Base-by-base conservation (phyloP, 495 filamentous ascomycete genomes). In the Lophium mytilinum region DNA sequence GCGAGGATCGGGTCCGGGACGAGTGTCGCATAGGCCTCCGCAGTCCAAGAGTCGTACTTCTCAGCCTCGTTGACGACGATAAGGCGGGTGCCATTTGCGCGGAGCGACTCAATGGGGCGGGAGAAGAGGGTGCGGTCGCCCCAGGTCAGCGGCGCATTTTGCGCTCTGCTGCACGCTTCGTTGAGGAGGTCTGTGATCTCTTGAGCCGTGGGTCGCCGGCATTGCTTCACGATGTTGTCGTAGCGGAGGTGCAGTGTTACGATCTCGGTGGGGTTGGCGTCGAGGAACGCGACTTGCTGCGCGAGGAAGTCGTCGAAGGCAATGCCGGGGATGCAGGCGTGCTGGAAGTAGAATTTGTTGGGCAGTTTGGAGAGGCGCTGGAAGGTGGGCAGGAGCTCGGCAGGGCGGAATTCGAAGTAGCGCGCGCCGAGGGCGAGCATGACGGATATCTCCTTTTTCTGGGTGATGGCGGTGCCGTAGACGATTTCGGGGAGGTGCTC, bases 391-490 rank as follows among this genome's bases (percentile, higher is more conserved):
- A 76, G 72, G 17, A 76, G 65, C 34, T 72, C 68, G 0, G 76
- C 76, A 0, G 77, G 76, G 14, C 76, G 74, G 49, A 77, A 77
- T 65, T 79, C 77, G 50, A 80, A 80, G 61, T 78, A 79, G 14
- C 77, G 65, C 3, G 75, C 74, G 14, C 77, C 76, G 35, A 79
- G 69, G 18, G 48, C 50, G 37, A 80, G 71, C 62, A 79, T 73
- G 30, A 67, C 57, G 37, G 68, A 57, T 1, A 79, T 66, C 33
- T 60, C 58, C 52, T 78, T 73, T 56, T 80, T 80, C 50, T 80
- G 76, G 15, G 75, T 80, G 46, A 78, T 75, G 58, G 76, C 71
- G 18, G 77, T 65, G 19, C 69, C 70, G 52, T 64, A 66, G 57
- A 80, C 68, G 57, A 80, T 77, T 43, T 73, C 72, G 34, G 73